Base-by-base conservation (phyloP, 257 asterid species). In the Linderniella brevidens region DNA sequence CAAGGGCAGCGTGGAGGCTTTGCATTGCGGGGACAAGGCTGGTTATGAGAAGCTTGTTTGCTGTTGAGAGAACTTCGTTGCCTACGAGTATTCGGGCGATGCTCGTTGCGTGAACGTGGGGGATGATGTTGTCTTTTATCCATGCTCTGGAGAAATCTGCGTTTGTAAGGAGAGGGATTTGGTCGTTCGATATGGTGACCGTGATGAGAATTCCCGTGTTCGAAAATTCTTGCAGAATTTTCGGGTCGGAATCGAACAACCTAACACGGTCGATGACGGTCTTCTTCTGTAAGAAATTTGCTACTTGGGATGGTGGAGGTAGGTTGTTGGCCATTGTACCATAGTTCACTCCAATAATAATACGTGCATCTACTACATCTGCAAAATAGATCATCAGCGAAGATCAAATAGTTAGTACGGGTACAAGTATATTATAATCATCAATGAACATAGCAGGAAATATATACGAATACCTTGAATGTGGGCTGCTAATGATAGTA, bases 11-110 rank as follows among this genome's bases (percentile, higher is more conserved):
- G 44, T 76, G 83, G 56, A 82, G 84, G 35, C 69, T 13, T 56
- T 69, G 65, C 92, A 78, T 82, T 15, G 94, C 80, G 0, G 79
- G 92, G 37, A 82, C 79, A 1, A 82, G 86, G 46, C 17, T 75
- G 0, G 53, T 18, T 32, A 76, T 63, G 0, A 76, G 14, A 44
- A 65, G 63, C 35, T 65, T 76, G 63, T 74, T 70, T 13, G 62
- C 70, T 4, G 78, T 73, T 25, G 92, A 61, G 19, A 76, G 55
- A 0, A 78, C 76, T 55, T 82, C 92, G 4, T 82, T 82, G 5
- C 87, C 92, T 0, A 78, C 74, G 0, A 78, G 76, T 57, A 82
- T 69, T 9, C 94, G 62, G n/a, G 56, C 68, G 3, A 82, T 65
- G 41, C 71, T 73, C 8, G 92, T 71, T 0, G 74, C 62, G 0